Base-by-base conservation (phyloP, 495 filamentous ascomycete species). In the Penicillium herquei region DNA sequence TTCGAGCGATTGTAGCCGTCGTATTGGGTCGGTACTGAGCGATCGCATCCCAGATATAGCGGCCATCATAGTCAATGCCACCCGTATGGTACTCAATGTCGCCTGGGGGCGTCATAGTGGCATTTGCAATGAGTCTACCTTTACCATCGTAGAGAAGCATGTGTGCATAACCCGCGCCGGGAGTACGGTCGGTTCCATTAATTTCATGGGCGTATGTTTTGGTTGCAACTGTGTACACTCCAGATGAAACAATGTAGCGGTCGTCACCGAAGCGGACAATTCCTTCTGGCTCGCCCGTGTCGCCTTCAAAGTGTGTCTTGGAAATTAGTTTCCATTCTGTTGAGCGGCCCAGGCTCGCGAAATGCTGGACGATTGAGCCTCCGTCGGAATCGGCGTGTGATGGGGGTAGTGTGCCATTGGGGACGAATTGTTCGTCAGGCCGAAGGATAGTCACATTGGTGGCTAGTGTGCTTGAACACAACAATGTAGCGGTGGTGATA, bases 41-140 rank as follows among this genome's bases (percentile, higher is more conserved):
- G 9, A 73, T 41, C 0, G 69, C 65, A 0, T 58, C 57, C 70
- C 71, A 75, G 21, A 74, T 65, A 31, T 68, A 72, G 7, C 59
- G 62, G n/a, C 71, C 71, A 49, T 75, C 71, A 43, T 74, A 75
- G 47, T 74, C 72, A 34, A 75, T 62, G 6, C 71, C 72, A 8
- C 72, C 69, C 33, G 52, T 55, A 55, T 73, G 71, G 45, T 72
- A 72, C 51, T 71, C 65, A 34, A 62, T 51, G 32, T 55, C 58
- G 7, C 61, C 68, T 2, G 56, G 52, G 7, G 50, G 31, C 7
- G 69, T 67, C 34, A 74, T 39, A 0, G 62, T 65, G n/a, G 63
- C 68, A 54, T 74, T 69, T 32, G 70, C 72, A 43, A 75, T 62
- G 0, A 61, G 68, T 0, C 44, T 51, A 11, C 72, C 72, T 32